Base-by-base conservation (phyloP, 805 yeast species). In the Naumovozyma castellii region DNA sequence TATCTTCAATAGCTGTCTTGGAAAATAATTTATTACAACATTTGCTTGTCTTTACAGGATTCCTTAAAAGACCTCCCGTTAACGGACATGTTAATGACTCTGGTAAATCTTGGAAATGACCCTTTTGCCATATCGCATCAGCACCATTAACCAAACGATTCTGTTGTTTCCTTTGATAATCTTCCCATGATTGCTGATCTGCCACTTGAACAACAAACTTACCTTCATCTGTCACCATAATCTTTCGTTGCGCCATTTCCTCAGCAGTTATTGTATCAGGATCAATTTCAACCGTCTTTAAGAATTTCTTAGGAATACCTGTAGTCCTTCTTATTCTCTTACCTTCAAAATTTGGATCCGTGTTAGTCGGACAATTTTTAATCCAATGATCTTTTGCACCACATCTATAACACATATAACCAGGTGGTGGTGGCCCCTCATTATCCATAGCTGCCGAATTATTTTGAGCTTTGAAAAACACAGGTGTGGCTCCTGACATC, bases 381-480 rank as follows among this genome's bases (percentile, higher is more conserved):
- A 92, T 90, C 87, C 94, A 90, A 61, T 92, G 99, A 41, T 86
- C 92, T 61, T 86, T 84, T 20, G 84, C 85, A 37, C 97, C 97
- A 67, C 99, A 92, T 56, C 96, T 72, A 59, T 92, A 90, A 61
- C 99, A 92, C 57, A 90, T 82, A 54, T 92, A 92, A 1, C 95
- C 95, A 5, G 95, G 90, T 1, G 98, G 98, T 8, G 96, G 96
- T 16, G 65, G 65, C 4, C 61, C 88, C 42, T 85, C 94, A 54
- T 48, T 69, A 34, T 59, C 47, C 20, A 41, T 35, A 28, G 47
- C 36, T 9, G 50, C 44, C 3, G 59, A 43, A n/a, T 56, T 46
- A 18, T 71, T 71, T 4, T 30, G 36, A 3, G 47, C 39, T 53
- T 69, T 74, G 43, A 68, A 69, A 55, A 75, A 79, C 2, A 88